These are phyloP conservation scores for Eimeria brunetti DNA, from an alignment of 169 alveolate species.

Conservation along the genomic window DNA sequence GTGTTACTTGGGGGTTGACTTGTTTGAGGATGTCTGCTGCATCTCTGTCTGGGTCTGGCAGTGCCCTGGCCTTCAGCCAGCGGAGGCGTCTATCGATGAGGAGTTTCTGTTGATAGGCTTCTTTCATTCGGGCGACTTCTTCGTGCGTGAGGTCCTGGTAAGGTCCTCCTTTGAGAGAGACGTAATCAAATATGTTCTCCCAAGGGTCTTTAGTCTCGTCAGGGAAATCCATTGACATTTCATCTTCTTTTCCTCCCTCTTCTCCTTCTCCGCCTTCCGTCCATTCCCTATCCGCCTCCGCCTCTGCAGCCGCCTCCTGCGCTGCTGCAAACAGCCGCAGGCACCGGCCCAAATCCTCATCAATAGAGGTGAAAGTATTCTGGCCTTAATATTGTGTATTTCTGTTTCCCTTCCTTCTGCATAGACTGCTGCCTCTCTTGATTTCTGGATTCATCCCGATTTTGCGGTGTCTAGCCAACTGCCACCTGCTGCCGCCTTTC, in stretches of 20 bases:
- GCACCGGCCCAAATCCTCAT: neutral
- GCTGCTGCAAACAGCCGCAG: neutral
- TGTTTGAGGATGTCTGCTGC: slow-evolving; percentile 22
- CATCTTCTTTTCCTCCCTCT: neutral
- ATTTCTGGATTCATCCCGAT: no score
- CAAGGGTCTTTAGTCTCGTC: slow-evolving; percentile 11
- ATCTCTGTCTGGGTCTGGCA: slow-evolving; percentile 76
- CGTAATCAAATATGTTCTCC: neutral
- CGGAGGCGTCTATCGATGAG: slow-evolving; percentile 37
- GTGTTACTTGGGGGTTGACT: neutral
- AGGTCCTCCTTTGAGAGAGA: neutral
- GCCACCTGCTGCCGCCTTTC: no score
- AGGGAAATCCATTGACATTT: neutral
- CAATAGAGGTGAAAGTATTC: neutral
- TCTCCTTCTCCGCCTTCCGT: neutral
- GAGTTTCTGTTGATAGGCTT: slow-evolving; percentile 18
- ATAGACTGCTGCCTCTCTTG: no score
- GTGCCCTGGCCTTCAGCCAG: slow-evolving; percentile 71
- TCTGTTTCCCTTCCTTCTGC: neutral
- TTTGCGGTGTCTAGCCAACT: no score
- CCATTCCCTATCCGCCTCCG: neutral
- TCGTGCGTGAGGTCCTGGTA: slow-evolving; percentile 66
- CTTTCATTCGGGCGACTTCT: slow-evolving; percentile 72
- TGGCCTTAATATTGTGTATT: neutral
- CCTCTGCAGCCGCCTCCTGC: neutral